Conservation (phyloP, 352 stramenopile genomes). For the Phytophthora parvispora region DNA sequence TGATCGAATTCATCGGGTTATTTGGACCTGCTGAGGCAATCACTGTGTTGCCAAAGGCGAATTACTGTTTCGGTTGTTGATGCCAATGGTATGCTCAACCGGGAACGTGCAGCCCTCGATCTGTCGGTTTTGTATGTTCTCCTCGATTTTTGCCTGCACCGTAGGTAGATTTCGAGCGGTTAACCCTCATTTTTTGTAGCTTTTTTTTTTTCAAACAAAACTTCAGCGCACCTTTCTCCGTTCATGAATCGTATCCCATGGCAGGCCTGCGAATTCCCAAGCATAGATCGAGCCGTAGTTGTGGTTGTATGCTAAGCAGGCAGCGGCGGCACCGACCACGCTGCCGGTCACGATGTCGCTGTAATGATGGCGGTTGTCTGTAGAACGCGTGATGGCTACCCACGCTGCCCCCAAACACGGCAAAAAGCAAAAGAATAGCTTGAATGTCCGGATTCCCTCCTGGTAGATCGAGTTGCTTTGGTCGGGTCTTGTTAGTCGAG, state of each 20-base stretch:
- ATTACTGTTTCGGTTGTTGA: slow-evolving; percentile 7
- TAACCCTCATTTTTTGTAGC: not conserved
- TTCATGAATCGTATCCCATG: slow-evolving; percentile 47
- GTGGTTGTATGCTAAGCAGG: slow-evolving; percentile 57
- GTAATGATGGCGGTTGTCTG: slow-evolving; percentile 87
- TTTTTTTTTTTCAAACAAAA: not conserved
- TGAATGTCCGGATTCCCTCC: slow-evolving; percentile 58
- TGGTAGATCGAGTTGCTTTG: slow-evolving; percentile 53
- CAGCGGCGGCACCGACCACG: slow-evolving; percentile 49
- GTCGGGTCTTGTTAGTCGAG: slow-evolving; percentile 56
- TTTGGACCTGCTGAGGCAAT: no score
- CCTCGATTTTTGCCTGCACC: slow-evolving; percentile 22
- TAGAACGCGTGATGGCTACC: slow-evolving; percentile 75
- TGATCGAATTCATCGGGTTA: no score
- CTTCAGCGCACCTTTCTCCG: slow-evolving; percentile 42
- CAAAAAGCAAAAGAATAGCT: slow-evolving; percentile 76
- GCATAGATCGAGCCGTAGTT: slow-evolving; percentile 75
- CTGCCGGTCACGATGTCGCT: slow-evolving; percentile 74
- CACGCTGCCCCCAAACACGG: slow-evolving; percentile 70
- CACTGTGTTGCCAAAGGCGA: slow-evolving; percentile 6
- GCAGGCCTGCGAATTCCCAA: slow-evolving; percentile 56
- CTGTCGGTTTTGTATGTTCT: no score
- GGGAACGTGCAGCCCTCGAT: not conserved
- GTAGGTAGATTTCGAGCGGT: not conserved
- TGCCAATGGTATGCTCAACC: slow-evolving; percentile 2